Base-by-base conservation (phyloP, 1,284 basidiomycete genomes). In the Tremellales sp. region DNA sequence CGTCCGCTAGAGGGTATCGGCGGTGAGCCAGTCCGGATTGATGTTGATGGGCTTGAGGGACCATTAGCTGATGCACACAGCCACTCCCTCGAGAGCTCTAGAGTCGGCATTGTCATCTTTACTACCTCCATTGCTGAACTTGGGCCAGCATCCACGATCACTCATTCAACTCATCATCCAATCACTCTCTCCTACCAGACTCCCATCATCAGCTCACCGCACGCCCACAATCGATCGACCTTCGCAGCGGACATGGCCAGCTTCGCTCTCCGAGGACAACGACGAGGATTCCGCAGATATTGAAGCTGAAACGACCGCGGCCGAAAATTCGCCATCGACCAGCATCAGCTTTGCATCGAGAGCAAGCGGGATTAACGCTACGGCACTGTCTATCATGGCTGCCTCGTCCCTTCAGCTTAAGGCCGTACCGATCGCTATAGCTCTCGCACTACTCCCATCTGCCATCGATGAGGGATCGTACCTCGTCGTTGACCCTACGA, bases 401-500 rank as follows among this genome's bases (percentile, higher is more conserved):
- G 74, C 74, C 1, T 75, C 72, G 1, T 57, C 54, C 3, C 64
- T 79, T n/a, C 70, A 72, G 6, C 63, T 76, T 40, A 64, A 65
- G 3, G 77, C 72, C 0, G 67, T 77, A 23, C 67, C 77, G 3
- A 54, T 77, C 0, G 76, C 77, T 3, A 69, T 76, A 1, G 59
- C 70, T 5, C 62, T 78, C n/a, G 77, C 76, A 0, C 57, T 70
- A 15, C 39, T 75, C 2, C 49, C 33, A 21, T 35, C 27, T 12
- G 46, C 37, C 3, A 29, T 15, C 15, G 48, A 47, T 7, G 84
- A 87, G 67, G 85, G 86, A 65, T 84, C 82, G 22, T 82, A 85
- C 54, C 62, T 88, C 48, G 80, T 87, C 49, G 65, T 86, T 25
- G 87, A 87, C 54, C 87, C 86, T 2, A 75, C 85, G 22, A 2